Percentiles rank a stretch among this genome's conserved stretches.
Conservation (phyloP, 352 stramenopile genomes). For the Phytophthora hibernalis region DNA sequence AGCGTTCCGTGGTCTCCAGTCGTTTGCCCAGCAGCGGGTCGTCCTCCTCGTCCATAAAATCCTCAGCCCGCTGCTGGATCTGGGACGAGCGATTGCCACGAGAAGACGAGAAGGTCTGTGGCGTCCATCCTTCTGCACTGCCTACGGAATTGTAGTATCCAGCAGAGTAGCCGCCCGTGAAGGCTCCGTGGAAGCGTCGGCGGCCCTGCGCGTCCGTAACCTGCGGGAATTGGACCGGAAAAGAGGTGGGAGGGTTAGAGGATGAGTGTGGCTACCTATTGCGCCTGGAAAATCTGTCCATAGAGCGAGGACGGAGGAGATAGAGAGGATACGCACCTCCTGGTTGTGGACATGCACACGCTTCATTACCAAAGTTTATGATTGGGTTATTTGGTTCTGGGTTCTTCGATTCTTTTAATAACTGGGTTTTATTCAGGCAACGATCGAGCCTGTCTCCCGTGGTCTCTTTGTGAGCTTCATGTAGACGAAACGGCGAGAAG, state of each 20-base stretch:
- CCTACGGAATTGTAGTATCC: conserved; percentile 96
- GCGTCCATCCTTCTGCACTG: conserved; percentile 89
- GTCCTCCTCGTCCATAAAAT: conserved; percentile 96
- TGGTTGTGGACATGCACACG: conserved; percentile 59
- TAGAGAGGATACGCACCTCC: conserved; percentile 46
- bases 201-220: conserved; percentile 78
- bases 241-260: background rate
- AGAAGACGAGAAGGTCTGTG: conserved; percentile 85
- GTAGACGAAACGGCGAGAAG: background rate
- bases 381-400: background rate
- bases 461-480: background rate
- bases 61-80: conserved; percentile 78
- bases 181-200: conserved; percentile 93
- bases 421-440: background rate
- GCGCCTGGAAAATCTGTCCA: background rate
- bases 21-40: conserved; percentile 86
- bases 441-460: too few species aligned
- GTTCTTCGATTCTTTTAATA: background rate
- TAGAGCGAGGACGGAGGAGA: background rate
- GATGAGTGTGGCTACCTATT: background rate
- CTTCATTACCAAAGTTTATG: conserved; percentile 44
- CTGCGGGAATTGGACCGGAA: conserved; percentile 25
- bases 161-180: conserved; percentile 94
- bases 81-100: conserved; percentile 45
- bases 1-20: conserved; percentile 73